phyloP scores from a whole-genome alignment of 345 rosid genomes.

The Boechera stricta region DNA sequence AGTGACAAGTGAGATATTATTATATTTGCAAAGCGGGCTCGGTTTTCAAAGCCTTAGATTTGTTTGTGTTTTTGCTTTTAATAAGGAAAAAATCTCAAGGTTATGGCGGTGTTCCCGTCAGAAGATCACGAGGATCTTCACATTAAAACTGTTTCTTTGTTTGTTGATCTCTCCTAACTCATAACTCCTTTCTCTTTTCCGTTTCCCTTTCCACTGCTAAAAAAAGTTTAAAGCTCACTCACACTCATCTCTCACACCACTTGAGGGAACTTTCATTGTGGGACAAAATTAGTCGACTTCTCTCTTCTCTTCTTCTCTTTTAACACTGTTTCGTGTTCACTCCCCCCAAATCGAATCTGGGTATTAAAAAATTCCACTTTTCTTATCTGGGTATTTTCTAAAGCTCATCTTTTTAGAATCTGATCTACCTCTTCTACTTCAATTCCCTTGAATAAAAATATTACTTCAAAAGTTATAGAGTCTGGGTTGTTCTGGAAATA shows the following conservation, averaged over 20 bases:
- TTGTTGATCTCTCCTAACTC: background rate
- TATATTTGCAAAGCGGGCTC: background rate
- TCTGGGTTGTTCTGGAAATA: conserved; percentile 30
- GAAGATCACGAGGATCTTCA: conserved; percentile 41
- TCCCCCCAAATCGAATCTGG: conserved; percentile 18
- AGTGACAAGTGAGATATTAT: background rate
- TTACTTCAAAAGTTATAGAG: background rate
- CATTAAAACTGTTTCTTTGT: background rate
- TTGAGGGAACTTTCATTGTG: conserved; percentile 2
- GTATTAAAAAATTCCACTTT: background rate
- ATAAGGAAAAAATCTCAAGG: background rate
- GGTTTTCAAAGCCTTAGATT: conserved; percentile 10
- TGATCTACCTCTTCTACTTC: conserved; percentile 6
- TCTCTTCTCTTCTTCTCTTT: conserved; percentile 2
- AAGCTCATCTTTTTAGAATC: conserved; percentile 38
- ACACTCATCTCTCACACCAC: conserved; percentile 22
- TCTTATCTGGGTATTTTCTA: conserved; percentile 23
- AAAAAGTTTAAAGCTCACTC: conserved; percentile 7
- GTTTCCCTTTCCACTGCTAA: conserved; percentile 1
- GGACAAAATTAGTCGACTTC: conserved; percentile 28
- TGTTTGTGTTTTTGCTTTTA: background rate
- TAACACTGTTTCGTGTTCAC: conserved; percentile 7
- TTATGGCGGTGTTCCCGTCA: conserved; percentile 23
- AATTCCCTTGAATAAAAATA: no score
- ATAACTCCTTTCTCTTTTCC: background rate